Percentiles rank a stretch among this genome's conserved stretches.
Evolutionary conservation across 164 flowering plant species (phyloP).

Genomic region (Magnolia officinalis): DNA sequence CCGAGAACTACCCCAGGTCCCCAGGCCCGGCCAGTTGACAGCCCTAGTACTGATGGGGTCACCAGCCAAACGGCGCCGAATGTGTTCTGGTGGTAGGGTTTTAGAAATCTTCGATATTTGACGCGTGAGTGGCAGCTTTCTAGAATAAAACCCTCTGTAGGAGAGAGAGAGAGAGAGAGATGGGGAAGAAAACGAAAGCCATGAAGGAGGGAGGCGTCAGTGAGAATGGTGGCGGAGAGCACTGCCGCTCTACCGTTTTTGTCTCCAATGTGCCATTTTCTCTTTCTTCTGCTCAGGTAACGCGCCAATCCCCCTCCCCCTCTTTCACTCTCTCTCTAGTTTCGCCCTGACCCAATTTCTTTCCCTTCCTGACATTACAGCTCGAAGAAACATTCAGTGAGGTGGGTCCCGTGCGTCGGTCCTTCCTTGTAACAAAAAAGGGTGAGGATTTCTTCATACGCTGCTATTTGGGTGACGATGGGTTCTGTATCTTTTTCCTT

Average conservation of each 20-base stretch:
- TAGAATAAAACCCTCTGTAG: no score
- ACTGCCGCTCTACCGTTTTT: conserved; percentile 64
- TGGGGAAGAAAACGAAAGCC: conserved; percentile 51
- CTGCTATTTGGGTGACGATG: no score
- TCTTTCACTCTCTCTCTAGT: not conserved
- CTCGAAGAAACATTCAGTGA: conserved; percentile 81
- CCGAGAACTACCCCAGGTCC: no score
- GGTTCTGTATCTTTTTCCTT: not conserved
- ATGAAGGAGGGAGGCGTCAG: conserved; percentile 8
- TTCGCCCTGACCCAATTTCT: not conserved
- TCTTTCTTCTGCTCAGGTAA: conserved; percentile 67
- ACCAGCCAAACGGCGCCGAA: no score
- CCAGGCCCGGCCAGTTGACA: no score
- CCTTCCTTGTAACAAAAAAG: conserved; percentile 78
- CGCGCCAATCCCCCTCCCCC: not conserved
- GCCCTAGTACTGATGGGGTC: no score
- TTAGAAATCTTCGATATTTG: no score
- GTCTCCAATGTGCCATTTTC: conserved; percentile 73
- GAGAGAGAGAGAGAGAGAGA: conserved; percentile 5
- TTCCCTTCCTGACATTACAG: conserved; percentile 21
- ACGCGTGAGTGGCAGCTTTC: no score
- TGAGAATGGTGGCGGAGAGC: conserved; percentile 28
- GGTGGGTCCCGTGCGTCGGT: conserved; percentile 84
- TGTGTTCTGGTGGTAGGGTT: no score
- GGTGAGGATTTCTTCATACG: conserved; percentile 30